Base-by-base conservation (phyloP, 768 basidiomycete species). In the Thelephora ganbajun region DNA sequence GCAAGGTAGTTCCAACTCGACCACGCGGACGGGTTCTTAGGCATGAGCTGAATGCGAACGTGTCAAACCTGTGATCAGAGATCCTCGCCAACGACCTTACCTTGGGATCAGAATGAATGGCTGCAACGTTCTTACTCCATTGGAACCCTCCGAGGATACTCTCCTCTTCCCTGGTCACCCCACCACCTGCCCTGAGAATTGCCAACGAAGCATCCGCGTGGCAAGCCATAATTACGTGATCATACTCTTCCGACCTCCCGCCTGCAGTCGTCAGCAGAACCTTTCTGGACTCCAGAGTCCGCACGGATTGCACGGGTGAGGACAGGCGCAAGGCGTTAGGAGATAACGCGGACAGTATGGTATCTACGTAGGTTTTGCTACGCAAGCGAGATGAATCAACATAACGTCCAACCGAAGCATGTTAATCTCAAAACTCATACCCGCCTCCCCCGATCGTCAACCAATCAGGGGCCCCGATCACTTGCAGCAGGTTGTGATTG, bases 1-100 rank as follows among this genome's bases (percentile, higher is more conserved):
- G 80, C 78, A n/a, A 85, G 60, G 57, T 83, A 86, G 59, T 86
- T 88, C 83, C 83, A 87, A 53, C 80, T 80, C 0, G 81, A 79
- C 79, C 83, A 87, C 0, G 80, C 81, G 11, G 64, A 52, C 16
- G 72, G 64, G 43, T 66, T 65, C 48, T 65, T 66, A 0, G 83
- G 86, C 82, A 87, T 85, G 12, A 87, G 58, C 80, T 84, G 16
- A 13, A 47, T 43, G 47, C 14, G 14, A 19, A 19, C 11, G 26
- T 33, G 14, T 45, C 2, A 16, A 45, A 16, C 20, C 18, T n/a
- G 26, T 37, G 6, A 14, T 13, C 5, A 13, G 16, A 30, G 42
- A 35, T 20, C 18, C 12, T 22, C 18, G n/a, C 11, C 35, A 14
- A 41, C 12, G 14, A 14, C 64, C 73, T 49, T 50, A 83, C 83